Percentiles rank a stretch among this genome's conserved stretches.
phyloP scores from a whole-genome alignment of 768 basidiomycete genomes.

The Trametes coccinea region DNA sequence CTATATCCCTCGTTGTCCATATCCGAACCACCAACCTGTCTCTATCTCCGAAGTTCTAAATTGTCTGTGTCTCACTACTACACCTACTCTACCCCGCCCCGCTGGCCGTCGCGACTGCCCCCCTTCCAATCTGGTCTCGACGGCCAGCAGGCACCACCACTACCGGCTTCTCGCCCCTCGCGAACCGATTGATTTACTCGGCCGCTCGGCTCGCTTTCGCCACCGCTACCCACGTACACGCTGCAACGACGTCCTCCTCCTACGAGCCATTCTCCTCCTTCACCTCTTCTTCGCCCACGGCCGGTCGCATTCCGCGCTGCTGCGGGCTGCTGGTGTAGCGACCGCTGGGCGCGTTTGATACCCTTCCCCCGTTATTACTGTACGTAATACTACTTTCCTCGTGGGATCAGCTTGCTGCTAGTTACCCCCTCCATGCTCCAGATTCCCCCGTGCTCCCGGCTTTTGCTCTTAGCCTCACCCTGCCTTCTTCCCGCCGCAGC shows the following conservation, averaged over 20 bases:
- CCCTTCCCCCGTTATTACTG: constrained; percentile 1
- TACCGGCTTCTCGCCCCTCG: neutral
- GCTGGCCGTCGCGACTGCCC: constrained; percentile 13
- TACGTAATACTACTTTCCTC: constrained; percentile 4
- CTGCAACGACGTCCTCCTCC: neutral
- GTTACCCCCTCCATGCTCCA: no score
- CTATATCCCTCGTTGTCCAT: neutral
- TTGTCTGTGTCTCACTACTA: neutral
- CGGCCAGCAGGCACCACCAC: constrained; percentile 12
- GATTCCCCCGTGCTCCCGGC: no score
- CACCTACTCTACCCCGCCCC: neutral
- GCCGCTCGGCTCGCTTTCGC: no score
- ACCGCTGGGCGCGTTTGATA: neutral
- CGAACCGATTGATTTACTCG: no score
- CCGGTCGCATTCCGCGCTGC: neutral
- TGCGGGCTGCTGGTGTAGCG: no score
- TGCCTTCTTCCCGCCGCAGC: no score
- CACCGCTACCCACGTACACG: neutral
- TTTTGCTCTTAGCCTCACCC: no score
- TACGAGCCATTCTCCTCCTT: neutral
- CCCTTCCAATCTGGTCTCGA: constrained; percentile 11
- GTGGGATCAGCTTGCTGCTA: neutral
- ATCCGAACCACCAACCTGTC: neutral
- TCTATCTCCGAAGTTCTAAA: no score
- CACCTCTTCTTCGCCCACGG: neutral